Percentiles rank a stretch among this genome's conserved stretches.
phyloP scores from a whole-genome alignment of 495 filamentous ascomycete genomes.

The Penicillium dipodomyicola region DNA sequence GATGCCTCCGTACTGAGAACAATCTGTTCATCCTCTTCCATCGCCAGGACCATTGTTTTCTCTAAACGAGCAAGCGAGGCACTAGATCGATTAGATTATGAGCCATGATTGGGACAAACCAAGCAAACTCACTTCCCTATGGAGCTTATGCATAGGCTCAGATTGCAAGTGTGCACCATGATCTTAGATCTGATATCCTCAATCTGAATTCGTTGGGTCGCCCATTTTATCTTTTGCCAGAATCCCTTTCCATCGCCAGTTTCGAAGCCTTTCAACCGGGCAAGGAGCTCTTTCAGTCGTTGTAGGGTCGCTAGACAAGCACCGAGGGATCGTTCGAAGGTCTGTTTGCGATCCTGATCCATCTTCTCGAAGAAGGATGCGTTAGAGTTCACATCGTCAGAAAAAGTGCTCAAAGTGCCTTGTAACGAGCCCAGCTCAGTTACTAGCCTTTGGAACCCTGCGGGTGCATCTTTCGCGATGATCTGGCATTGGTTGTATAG shows the following conservation, averaged over 20 bases:
- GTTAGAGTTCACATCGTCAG: constrained; percentile 32
- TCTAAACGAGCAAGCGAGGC: constrained; percentile 31
- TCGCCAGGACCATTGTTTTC: constrained; percentile 24
- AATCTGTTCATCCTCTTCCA: constrained; percentile 26
- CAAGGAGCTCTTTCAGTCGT: constrained; percentile 29
- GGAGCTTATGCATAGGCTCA: constrained; percentile 38
- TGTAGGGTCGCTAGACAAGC: constrained; percentile 30
- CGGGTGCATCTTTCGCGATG: constrained; percentile 35
- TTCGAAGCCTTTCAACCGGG: constrained; percentile 28
- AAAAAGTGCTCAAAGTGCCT: constrained; percentile 28
- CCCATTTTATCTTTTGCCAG: constrained; percentile 40
- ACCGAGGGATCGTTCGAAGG: constrained; percentile 31
- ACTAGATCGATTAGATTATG: constrained; percentile 19
- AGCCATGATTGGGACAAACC: background rate
- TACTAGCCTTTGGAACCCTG: constrained; percentile 37
- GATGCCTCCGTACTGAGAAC: constrained; percentile 4
- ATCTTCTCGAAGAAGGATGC: constrained; percentile 29
- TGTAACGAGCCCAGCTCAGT: constrained; percentile 37
- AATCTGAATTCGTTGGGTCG: constrained; percentile 33
- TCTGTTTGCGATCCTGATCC: constrained; percentile 25
- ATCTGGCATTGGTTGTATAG: constrained; percentile 36
- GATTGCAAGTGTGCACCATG: constrained; percentile 36
- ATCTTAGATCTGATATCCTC: constrained; percentile 37
- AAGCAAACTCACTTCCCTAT: constrained; percentile 34
- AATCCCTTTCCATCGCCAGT: constrained; percentile 30